Percentiles rank a stretch among this genome's conserved stretches.
phyloP scores from a whole-genome alignment of 768 basidiomycete genomes.

The Podaxis rugospora region DNA sequence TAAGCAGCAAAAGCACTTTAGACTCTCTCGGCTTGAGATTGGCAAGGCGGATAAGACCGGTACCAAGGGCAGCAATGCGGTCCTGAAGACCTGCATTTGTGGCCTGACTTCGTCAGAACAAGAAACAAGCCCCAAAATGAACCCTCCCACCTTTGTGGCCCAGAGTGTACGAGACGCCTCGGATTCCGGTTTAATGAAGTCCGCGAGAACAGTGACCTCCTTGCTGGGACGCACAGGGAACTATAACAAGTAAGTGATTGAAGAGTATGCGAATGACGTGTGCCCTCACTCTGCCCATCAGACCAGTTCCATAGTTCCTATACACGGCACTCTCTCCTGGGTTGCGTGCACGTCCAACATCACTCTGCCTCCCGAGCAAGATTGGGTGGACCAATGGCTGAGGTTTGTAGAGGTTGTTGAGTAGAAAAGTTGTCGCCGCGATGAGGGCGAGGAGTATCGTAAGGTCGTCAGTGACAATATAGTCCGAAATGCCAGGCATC shows the following conservation, averaged over 20 bases:
- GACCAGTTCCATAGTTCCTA: constrained; percentile 84
- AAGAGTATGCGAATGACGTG: not conserved
- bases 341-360: constrained; percentile 78
- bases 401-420: constrained; percentile 76
- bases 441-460: constrained; percentile 75
- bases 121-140: not conserved
- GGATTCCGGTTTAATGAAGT: constrained; percentile 63
- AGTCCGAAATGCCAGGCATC: constrained; percentile 44
- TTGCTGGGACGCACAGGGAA: constrained; percentile 71
- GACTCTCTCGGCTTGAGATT: constrained; percentile 55
- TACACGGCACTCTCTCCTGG: constrained; percentile 83
- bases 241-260: constrained; percentile 30
- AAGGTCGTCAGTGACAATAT: constrained; percentile 72
- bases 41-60: constrained; percentile 59
- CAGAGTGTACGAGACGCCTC: constrained; percentile 72
- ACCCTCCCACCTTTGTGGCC: constrained; percentile 59
- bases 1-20: constrained; percentile 69
- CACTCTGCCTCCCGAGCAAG: constrained; percentile 87
- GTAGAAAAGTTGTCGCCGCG: constrained; percentile 69
- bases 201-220: constrained; percentile 61
- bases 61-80: constrained; percentile 68
- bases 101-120: constrained; percentile 40
- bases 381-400: constrained; percentile 92
- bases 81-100: constrained; percentile 69
- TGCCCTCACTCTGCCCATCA: constrained; percentile 64